Evolutionary conservation across 2,329 filamentous ascomycete species (phyloP), one percentile per base, ranked within the genome.

Genomic region (Fusarium anthophilum): DNA sequence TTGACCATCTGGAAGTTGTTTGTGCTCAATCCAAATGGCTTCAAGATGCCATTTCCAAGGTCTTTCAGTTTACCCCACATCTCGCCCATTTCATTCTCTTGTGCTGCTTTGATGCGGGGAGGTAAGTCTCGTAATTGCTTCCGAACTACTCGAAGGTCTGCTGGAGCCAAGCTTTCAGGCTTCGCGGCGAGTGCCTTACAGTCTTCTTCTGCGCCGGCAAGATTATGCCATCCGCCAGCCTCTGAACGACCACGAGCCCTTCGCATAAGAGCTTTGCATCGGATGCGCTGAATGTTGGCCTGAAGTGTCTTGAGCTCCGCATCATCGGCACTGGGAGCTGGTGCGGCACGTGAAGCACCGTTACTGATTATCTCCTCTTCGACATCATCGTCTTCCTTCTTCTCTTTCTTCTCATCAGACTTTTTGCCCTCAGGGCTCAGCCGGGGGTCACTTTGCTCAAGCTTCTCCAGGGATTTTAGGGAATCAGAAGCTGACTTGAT

Each of bases 31-130:
- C 96, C 96, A 85, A 98, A 98, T 2, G 96, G 96, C 80, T 93
- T 97, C 57, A 99, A 82, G 22, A 99, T 90, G 3, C 95, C 94
- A 80, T 99, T 98, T 0, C 96, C 96, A 69, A 99, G 85, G 83
- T 93, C 91, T 81, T 97, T 98, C 77, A 99, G 84, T 85, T 98
- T 98, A 24, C 93, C 94, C 95, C 98, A 97, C 95, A 98, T 98
- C 84, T 99, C 96, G 6, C 89, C 92, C 89, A 96, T 94, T 83
- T 99, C 96, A 76, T 88, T 89, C 79, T 98, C 92, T 83, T 95
- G 94, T 3, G 95, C 95, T 24, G 89, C 89, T 73, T 96, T 93
- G 56, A 94, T 88, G 70, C 88, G 87, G 3, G 88, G 85, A 4
- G 94, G 94, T 44, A 98, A 83, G 28, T 86, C 84, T 20, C 86